Evolutionary conservation across 2,329 filamentous ascomycete genomes (phyloP).

Genomic region (Metarhizium sp.): DNA sequence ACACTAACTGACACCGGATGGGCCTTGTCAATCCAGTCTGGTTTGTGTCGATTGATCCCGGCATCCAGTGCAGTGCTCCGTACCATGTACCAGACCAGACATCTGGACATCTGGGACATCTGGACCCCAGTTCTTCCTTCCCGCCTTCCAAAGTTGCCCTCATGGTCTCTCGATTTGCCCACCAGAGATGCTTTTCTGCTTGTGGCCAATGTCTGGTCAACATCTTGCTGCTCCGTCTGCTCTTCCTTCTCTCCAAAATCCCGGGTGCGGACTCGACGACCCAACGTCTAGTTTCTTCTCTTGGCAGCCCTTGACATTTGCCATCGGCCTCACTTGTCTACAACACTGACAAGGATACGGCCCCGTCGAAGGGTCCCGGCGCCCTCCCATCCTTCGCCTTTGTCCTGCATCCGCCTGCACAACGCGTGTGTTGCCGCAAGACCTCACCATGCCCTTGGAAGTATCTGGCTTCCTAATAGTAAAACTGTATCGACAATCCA

Average conservation of each 20-base stretch:
- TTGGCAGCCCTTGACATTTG: not conserved
- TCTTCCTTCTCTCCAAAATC: not conserved
- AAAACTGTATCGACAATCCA: not conserved
- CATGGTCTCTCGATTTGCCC: too few relatives aligned
- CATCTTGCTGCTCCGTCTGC: not conserved
- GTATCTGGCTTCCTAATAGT: not conserved
- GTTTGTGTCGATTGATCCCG: too few relatives aligned
- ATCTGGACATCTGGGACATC: too few relatives aligned
- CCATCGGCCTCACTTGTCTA: not conserved
- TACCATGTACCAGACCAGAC: too few relatives aligned
- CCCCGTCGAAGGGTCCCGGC: not conserved
- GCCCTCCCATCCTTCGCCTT: not conserved
- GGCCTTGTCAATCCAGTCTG: too few relatives aligned
- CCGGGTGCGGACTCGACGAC: not conserved
- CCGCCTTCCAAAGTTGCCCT: too few relatives aligned
- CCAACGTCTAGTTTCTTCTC: not conserved
- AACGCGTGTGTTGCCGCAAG: not conserved
- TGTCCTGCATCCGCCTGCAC: constrained; percentile 1
- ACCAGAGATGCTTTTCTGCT: too few relatives aligned
- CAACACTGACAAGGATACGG: not conserved
- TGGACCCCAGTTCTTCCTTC: too few relatives aligned
- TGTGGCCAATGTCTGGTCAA: not conserved
- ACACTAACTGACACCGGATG: too few relatives aligned
- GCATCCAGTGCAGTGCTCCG: too few relatives aligned
- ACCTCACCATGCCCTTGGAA: constrained; percentile 7